phyloP scores from a whole-genome alignment of 2,329 filamentous ascomycete species.

The Akanthomyces uredinophilus region DNA sequence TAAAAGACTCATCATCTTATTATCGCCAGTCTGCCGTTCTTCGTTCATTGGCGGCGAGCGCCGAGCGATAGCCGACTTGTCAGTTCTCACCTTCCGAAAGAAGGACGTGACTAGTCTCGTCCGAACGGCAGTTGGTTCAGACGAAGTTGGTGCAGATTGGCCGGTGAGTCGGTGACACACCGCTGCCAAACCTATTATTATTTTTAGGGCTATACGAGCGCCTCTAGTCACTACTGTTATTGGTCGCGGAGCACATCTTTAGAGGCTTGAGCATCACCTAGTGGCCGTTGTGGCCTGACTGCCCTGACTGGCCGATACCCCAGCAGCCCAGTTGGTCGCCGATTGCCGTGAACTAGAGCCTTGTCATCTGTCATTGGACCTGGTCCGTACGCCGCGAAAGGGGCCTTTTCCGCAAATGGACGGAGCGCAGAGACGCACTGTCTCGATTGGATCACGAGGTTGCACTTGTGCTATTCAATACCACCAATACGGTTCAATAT shows the following conservation, averaged over 20 bases:
- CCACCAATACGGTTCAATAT: neutral
- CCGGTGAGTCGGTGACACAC: neutral
- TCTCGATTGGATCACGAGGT: neutral
- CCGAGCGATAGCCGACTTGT: conserved; percentile 4
- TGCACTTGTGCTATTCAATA: neutral
- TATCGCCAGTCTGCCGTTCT: neutral
- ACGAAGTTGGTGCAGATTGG: neutral
- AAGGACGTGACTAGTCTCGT: no score
- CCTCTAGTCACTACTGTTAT: neutral
- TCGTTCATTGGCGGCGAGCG: neutral
- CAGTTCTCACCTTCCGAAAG: neutral
- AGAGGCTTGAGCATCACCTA: neutral
- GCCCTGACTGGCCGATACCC: conserved; percentile 3
- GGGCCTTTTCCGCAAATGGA: neutral
- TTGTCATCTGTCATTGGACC: neutral
- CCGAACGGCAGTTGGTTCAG: neutral
- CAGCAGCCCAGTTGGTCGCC: neutral
- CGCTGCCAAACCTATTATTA: neutral
- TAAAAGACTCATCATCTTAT: neutral
- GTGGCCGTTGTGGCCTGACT: neutral
- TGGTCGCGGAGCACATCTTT: neutral
- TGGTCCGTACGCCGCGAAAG: neutral
- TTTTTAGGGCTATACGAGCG: neutral
- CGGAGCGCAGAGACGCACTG: neutral
- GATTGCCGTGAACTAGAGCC: neutral